Conservation (phyloP, 495 filamentous ascomycete genomes). For the Stereocaulon alpinum region DNA sequence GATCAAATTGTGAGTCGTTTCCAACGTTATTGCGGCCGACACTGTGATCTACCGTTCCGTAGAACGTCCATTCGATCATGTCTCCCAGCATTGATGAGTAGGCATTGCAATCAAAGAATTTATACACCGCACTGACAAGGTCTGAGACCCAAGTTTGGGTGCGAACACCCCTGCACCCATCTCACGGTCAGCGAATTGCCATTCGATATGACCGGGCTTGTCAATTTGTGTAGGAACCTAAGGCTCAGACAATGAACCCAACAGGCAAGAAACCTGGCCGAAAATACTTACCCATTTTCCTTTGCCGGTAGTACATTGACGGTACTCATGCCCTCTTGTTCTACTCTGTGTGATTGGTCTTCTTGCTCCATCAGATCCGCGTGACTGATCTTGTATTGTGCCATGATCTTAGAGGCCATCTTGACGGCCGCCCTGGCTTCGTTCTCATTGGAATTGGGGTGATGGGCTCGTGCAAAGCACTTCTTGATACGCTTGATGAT, state of each 20-base stretch:
- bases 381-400: conserved; percentile 24
- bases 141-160: conserved; percentile 11
- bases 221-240: no score
- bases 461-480: conserved; percentile 24
- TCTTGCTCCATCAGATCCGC: conserved; percentile 23
- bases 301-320: conserved; percentile 12
- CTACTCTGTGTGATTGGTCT: conserved; percentile 17
- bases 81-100: conserved; percentile 3
- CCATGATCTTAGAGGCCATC: conserved; percentile 25
- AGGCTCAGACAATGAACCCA: no score
- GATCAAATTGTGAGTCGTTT: conserved; percentile 27
- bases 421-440: conserved; percentile 27
- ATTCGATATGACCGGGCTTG: no score
- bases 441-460: conserved; percentile 20
- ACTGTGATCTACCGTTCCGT: conserved; percentile 29
- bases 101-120: conserved; percentile 21
- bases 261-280: no score
- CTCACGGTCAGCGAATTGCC: no score
- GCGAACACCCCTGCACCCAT: no score
- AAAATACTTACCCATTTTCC: conserved; percentile 6
- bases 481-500: conserved; percentile 28
- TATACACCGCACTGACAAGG: conserved; percentile 13
- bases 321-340: conserved; percentile 21
- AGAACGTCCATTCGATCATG: conserved; percentile 25
- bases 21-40: conserved; percentile 27